Evolutionary conservation across 768 basidiomycete species (phyloP), one percentile per base, ranked within the genome.

Genomic region (Termitomyces heimii): DNA sequence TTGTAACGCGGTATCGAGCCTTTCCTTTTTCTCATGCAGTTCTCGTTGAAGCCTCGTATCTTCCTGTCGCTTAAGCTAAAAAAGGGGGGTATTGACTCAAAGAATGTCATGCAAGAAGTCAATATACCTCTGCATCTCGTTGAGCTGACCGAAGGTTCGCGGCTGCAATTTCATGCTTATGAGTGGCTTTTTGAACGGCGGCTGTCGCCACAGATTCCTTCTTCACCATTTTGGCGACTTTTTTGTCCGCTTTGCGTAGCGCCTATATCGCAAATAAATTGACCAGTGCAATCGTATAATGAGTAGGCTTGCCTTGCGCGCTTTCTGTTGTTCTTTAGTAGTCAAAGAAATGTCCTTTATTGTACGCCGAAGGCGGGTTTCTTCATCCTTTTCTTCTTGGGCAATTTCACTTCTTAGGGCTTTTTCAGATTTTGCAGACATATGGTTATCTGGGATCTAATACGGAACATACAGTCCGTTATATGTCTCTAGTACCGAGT

Each of bases 301-400:
- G 9, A 29, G 5, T 10, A 13, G 13, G 14, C 44, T n/a, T 53
- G 81, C 83, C 73, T 84, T 85, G 55, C 76, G 70, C 26, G 78
- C 76, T 63, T 82, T 82, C 34, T 71, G 65, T 55, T 81, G 74
- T 14, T 69, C 67, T 72, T 85, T 85, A 65, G 88, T 83, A 8
- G 76, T 73, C 32, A 71, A 70, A 20, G 71, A 68, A 32, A 88
- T 70, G 49, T 84, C 81, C 64, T 82, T 83, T 59, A 83, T 59
- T 34, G 80, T 75, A 46, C 77, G 75, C 65, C 82, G 75, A 62
- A 88, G 66, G 32, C 68, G 69, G 47, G 70, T 74, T 54, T 80
- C 73, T 65, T 84, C 83, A 26, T 73, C 70, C 62, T 79, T 81
- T 18, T 78, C 77, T 61, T 86, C 84, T 52, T 74, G 74, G 4